Evolutionary conservation across 1,139 yeast genomes (phyloP).

Genomic region (Saccharomyces hybrid): DNA sequence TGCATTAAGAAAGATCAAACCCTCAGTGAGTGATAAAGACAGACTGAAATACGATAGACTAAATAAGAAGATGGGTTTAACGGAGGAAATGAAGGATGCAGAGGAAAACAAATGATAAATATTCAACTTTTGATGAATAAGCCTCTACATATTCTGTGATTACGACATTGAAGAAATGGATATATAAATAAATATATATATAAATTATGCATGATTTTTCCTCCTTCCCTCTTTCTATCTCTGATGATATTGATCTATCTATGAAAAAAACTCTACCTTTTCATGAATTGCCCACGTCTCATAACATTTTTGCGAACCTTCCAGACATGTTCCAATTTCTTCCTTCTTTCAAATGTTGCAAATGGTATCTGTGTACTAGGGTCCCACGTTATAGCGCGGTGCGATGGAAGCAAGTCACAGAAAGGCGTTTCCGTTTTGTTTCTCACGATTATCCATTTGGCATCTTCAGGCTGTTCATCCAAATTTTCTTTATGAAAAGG

Average conservation of each 20-base stretch:
- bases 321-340: conserved; percentile 50
- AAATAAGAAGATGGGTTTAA: conserved; percentile 55
- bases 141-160: not conserved
- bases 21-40: conserved; percentile 86
- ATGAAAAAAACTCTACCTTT: conserved; percentile 6
- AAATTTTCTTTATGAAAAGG: conserved; percentile 4
- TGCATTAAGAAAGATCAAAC: conserved; percentile 74
- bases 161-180: not conserved
- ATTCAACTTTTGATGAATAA: conserved; percentile 5
- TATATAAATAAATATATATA: not conserved
- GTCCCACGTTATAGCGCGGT: conserved; percentile 14
- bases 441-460: conserved; percentile 44
- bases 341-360: conserved; percentile 39
- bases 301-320: conserved; percentile 55
- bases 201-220: not conserved
- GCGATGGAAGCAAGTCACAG: conserved; percentile 36
- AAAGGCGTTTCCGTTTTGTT: conserved; percentile 60
- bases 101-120: not conserved
- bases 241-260: not conserved
- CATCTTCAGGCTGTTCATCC: conserved; percentile 18
- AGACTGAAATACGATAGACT: conserved; percentile 63
- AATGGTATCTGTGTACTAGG: conserved; percentile 38
- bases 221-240: not conserved
- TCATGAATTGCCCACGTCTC: conserved; percentile 39
- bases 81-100: conserved; percentile 20